Conservation (phyloP, 2,329 filamentous ascomycete species). For the Penicillium vulpinum region DNA sequence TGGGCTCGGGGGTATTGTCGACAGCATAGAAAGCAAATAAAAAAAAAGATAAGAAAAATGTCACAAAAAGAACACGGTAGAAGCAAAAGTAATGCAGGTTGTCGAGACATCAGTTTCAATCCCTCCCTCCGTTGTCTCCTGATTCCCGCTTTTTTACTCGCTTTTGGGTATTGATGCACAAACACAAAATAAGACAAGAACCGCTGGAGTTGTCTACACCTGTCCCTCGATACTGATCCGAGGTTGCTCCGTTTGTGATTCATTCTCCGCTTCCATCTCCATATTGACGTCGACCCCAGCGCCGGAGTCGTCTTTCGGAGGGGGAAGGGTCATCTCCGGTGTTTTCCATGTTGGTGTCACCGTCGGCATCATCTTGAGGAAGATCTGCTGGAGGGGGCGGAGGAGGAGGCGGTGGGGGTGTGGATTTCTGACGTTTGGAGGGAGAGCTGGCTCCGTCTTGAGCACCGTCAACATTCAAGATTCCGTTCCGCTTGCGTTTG, state of each 20-base stretch:
- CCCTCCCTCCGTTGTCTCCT: not conserved
- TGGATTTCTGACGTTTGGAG: slow-evolving; percentile 56
- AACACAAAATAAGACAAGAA: not conserved
- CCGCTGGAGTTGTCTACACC: slow-evolving; percentile 10
- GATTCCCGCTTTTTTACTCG: not conserved
- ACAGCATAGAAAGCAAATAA: slow-evolving; percentile 19
- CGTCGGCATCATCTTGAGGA: slow-evolving; percentile 13
- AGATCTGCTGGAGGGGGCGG: slow-evolving; percentile 34
- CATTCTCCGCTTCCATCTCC: slow-evolving; percentile 2
- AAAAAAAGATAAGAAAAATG: slow-evolving; percentile 2
- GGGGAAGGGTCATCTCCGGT: not conserved
- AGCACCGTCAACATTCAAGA: slow-evolving; percentile 3
- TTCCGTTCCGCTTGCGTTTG: slow-evolving; percentile 23
- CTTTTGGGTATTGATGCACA: slow-evolving; percentile 12
- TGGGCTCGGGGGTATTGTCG: slow-evolving; percentile 21
- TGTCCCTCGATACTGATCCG: slow-evolving; percentile 29
- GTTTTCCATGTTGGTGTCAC: slow-evolving; percentile 16
- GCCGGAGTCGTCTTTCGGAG: not conserved
- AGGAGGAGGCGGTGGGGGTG: slow-evolving; percentile 38
- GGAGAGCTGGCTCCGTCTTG: slow-evolving; percentile 43
- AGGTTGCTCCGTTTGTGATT: slow-evolving; percentile 12
- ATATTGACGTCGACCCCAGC: not conserved
- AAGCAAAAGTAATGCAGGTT: slow-evolving; percentile 3
- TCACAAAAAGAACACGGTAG: slow-evolving; percentile 7
- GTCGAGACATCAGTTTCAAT: slow-evolving; percentile 1